phyloP scores from a whole-genome alignment of 441 rosid genomes.

The Croton setiger region DNA sequence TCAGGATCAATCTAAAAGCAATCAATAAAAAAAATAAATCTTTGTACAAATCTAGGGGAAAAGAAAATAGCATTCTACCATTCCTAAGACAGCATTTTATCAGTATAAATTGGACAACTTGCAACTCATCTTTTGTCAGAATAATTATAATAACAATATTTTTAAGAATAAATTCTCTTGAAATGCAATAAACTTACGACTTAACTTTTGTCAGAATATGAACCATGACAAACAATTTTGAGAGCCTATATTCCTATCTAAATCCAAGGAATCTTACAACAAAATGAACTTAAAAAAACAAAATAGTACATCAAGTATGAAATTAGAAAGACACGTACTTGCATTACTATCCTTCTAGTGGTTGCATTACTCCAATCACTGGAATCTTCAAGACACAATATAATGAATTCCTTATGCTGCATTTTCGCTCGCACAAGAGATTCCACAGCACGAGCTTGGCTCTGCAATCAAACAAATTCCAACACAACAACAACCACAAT shows the following conservation, averaged over 20 bases:
- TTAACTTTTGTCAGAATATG: no score
- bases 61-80: not conserved
- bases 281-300: not conserved
- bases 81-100: not conserved
- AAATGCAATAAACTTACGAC: no score
- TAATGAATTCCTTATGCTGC: slow-evolving; percentile 94
- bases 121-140: not conserved
- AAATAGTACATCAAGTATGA: not conserved
- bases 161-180: no score
- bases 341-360: slow-evolving; percentile 91
- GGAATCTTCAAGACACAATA: slow-evolving; percentile 90
- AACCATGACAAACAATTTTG: not conserved
- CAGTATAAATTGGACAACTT: not conserved
- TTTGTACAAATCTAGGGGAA: slow-evolving; percentile 2
- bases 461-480: slow-evolving; percentile 36
- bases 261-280: not conserved
- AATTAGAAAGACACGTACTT: slow-evolving; percentile 44
- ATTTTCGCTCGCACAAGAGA: slow-evolving; percentile 86
- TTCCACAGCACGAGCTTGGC: slow-evolving; percentile 93
- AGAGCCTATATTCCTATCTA: not conserved
- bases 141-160: not conserved
- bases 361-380: slow-evolving; percentile 98
- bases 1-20: slow-evolving; percentile 84
- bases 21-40: slow-evolving; percentile 21
- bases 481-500: slow-evolving; percentile 16